Percentiles rank a stretch among this genome's conserved stretches.
These are phyloP conservation scores for Delonix regia DNA, from an alignment of 306 rosid genomes.

Conservation along the genomic window DNA sequence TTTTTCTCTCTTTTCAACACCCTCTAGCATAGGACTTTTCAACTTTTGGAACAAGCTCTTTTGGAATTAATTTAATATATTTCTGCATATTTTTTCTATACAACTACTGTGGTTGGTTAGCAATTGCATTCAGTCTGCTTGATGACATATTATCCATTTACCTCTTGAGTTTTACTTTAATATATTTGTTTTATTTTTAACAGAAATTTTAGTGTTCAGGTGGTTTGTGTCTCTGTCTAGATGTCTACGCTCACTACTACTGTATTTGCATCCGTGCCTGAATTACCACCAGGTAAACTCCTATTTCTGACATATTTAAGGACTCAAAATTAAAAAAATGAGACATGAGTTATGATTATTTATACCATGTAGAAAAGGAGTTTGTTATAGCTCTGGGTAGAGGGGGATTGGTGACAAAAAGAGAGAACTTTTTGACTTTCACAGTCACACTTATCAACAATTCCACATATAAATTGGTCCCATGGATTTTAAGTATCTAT, in stretches of 20 bases:
- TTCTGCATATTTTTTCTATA: not conserved
- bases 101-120: not conserved
- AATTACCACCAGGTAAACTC: slow-evolving; percentile 48
- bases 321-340: slow-evolving; percentile 2
- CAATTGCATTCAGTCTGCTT: slow-evolving; percentile 1
- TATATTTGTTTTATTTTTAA: not conserved
- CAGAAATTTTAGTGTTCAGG: slow-evolving; percentile 10
- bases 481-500: not conserved
- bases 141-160: slow-evolving; percentile 24
- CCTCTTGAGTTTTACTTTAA: slow-evolving; percentile 7
- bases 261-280: slow-evolving; percentile 43
- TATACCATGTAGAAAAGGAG: not conserved
- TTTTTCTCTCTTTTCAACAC: not conserved
- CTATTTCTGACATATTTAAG: slow-evolving; percentile 3
- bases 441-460: not conserved
- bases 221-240: slow-evolving; percentile 24
- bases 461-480: not conserved
- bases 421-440: not conserved
- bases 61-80: not conserved
- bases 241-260: slow-evolving; percentile 42
- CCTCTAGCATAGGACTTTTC: not conserved
- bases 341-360: not conserved
- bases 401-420: not conserved
- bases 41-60: not conserved
- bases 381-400: not conserved